Base-by-base conservation (phyloP, 805 yeast species). In the Zygotorulaspora danielsina region DNA sequence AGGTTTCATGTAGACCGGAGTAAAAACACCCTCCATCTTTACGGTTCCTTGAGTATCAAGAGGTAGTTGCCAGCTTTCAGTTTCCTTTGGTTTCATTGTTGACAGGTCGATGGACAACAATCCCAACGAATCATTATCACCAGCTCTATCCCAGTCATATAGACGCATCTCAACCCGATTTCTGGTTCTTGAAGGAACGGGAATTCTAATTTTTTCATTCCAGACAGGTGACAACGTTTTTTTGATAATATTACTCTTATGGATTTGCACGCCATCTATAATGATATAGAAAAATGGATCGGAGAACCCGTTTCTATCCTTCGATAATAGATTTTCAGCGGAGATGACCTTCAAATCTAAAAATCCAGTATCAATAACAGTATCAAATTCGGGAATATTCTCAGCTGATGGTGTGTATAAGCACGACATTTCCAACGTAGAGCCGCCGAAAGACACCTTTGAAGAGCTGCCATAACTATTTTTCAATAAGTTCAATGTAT, bases 141-240 rank as follows among this genome's bases (percentile, higher is more conserved):
- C 89, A 17, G 88, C 74, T 56, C 81, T 70, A 62, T 84, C 93
- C 90, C 90, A 84, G 60, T 84, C 93, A 53, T 64, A 75, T 12
- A 80, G 76, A 32, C 71, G 72, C 17, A 80, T 49, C 22, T 60
- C 45, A 19, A 82, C 57, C 12, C 64, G 51, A 18, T 74, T 66
- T 55, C 83, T 72, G 2, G 78, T 65, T 59, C 86, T 75, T 0
- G 93, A 81, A 25, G 75, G 70, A 42, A 84, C 60, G 3, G 84
- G 79, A 49, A 86, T 61, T 3, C 69, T 70, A 17, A 75, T 66
- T 6, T 66, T 60, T 51, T 85, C 93, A 57, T 85, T 80, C 89
- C 93, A 88, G 8, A 70, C 72, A 12, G 95, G 95, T 40, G 76
- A 69, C 49, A 84, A 66, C 0, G 84, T 76, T 57, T 77, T 83